These are phyloP conservation scores for Orbilia blumenaviensis DNA, from an alignment of 2,329 filamentous ascomycete genomes.

Conservation along the genomic window DNA sequence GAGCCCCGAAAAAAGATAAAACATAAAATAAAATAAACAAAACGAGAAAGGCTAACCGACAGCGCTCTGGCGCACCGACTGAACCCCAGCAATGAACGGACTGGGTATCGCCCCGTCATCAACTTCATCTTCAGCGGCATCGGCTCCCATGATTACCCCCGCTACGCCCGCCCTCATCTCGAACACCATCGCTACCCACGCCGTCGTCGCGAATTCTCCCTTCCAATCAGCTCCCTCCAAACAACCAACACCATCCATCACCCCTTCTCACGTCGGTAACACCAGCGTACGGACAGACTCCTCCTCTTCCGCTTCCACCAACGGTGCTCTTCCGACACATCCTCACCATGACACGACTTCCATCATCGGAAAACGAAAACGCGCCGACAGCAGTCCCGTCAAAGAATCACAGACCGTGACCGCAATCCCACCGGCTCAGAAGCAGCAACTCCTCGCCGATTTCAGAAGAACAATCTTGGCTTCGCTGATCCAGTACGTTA, in stretches of 20 bases:
- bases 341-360: slow-evolving; percentile 36
- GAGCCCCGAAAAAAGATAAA: not conserved
- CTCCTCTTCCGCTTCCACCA: not conserved
- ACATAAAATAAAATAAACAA: too few relatives aligned
- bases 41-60: not conserved
- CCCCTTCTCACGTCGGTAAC: not conserved
- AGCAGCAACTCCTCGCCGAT: slow-evolving; percentile 30
- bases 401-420: slow-evolving; percentile 28
- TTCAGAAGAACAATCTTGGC: slow-evolving; percentile 15
- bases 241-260: slow-evolving; percentile 8
- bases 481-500: slow-evolving; percentile 34
- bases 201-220: not conserved
- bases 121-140: slow-evolving; percentile 8
- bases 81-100: slow-evolving; percentile 43
- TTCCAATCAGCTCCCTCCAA: slow-evolving; percentile 18
- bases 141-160: slow-evolving; percentile 15
- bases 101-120: slow-evolving; percentile 23
- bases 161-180: slow-evolving; percentile 13
- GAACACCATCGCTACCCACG: not conserved
- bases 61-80: slow-evolving; percentile 24
- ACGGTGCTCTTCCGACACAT: slow-evolving; percentile 24
- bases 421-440: slow-evolving; percentile 24
- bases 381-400: slow-evolving; percentile 48
- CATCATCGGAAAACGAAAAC: slow-evolving; percentile 50
- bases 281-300: not conserved